These are phyloP conservation scores for Bromus sterilis DNA, from an alignment of 176 grass and related monocot genomes.

Conservation along the genomic window DNA sequence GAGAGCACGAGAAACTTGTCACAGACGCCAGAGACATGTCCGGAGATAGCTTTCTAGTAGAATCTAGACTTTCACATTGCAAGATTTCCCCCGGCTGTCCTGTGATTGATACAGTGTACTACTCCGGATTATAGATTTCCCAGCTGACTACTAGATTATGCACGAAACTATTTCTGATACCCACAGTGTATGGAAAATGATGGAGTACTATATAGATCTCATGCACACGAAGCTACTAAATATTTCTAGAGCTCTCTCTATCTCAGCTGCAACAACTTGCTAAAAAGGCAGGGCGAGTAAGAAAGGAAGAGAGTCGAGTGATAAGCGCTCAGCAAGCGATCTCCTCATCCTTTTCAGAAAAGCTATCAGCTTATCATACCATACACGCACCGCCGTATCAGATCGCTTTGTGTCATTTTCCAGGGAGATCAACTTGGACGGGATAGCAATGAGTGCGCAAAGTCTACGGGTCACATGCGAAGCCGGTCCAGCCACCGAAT, in stretches of 20 bases:
- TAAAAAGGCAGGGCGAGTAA: background rate
- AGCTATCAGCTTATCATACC: slow-evolving; percentile 38
- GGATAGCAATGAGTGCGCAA: background rate
- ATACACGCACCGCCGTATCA: slow-evolving; percentile 32
- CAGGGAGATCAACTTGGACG: slow-evolving; percentile 23
- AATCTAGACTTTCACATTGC: background rate
- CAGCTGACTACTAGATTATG: background rate
- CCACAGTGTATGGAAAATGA: background rate
- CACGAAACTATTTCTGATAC: background rate
- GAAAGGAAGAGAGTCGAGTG: background rate
- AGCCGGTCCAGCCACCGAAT: background rate
- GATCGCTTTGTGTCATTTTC: background rate
- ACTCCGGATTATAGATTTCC: no score
- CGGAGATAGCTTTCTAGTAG: background rate
- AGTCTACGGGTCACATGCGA: slow-evolving; percentile 27
- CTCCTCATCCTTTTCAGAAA: background rate
- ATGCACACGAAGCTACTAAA: background rate
- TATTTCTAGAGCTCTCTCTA: background rate
- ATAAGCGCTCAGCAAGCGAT: slow-evolving; percentile 24
- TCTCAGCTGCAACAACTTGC: background rate
- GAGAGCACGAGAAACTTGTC: slow-evolving; percentile 23
- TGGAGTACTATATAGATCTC: background rate
- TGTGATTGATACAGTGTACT: no score
- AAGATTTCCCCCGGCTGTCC: background rate
- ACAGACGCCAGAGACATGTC: background rate